Evolutionary conservation across 768 basidiomycete genomes (phyloP), one percentile per base, ranked within the genome.

Genomic region (Boletus rufocinnamomeus): DNA sequence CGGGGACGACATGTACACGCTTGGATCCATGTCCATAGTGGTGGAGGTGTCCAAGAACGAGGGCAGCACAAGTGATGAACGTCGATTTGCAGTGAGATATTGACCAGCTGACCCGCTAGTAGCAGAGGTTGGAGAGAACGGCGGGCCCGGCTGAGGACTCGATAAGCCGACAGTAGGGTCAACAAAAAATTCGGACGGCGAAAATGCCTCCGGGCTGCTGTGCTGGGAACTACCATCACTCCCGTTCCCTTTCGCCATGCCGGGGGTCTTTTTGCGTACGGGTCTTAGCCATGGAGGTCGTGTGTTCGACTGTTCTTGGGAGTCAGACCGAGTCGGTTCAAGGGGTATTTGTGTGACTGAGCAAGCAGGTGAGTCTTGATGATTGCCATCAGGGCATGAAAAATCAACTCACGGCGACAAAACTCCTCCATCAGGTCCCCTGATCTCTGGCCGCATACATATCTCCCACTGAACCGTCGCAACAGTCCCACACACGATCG

Each of bases 401-500:
- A 59, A 43, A 59, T 53, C n/a, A 17, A 78, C 78, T 72, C 61
- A 88, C 93, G 74, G 71, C 94, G 85, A 76, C 95, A 96, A 72
- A 95, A 95, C 72, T 96, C 95, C 69, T 96, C 94, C 82, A 97
- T 89, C 44, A 96, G 81, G 74, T 96, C 95, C 30, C 93, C 93
- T 47, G 90, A 93, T 52, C 95, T 79, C 44, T 93, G 83, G 2
- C 94, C 94, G 69, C 95, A 96, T 23, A 96, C 85, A 75, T 97
- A 97, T 47, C 93, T 83, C 61, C 90, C 91, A 63, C 92, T 94
- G 74, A 97, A 97, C 37, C 93, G 81, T 56, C 92, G 77, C 58
- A 96, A 74, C n/a, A 97, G 79, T 5, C 89, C 89, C 9, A 96
- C 90, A 66, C 93, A 96, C 4, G 91, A 93, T 46, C 92, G 83